Evolutionary conservation across 345 rosid genomes (phyloP), one percentile per base, ranked within the genome.

Genomic region (Populus tremula): DNA sequence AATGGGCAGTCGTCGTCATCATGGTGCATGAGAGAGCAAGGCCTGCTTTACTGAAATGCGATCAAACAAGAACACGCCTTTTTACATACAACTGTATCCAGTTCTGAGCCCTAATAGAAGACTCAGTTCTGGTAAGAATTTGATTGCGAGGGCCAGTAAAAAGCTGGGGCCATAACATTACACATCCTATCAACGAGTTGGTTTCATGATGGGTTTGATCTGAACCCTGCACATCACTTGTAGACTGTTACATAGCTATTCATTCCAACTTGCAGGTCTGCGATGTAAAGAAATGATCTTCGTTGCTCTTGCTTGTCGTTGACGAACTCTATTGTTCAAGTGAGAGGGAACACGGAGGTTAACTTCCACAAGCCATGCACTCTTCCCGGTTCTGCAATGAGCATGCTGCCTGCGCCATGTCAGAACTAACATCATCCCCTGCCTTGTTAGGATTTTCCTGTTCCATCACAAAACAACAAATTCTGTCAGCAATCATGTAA

Each of bases 341-440:
- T 39, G 59, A 6, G 61, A 8, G 43, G 43, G 31, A 14, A n/a
- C 68, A 47, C 16, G 27, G 64, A 76, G 1, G 27, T 83, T 74
- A 93, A 82, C 97, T 88, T 76, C 95, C 94, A 69, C 98, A 93
- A 69, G 97, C 85, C 85, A 91, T 72, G 90, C 98, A 94, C 14
- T 91, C 97, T 18, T 94, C 97, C 25, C 84, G 89, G 71, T 89
- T 93, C 61, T 88, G 82, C 53, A 93, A 79, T 49, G 98, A 94
- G 83, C 98, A 91, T 38, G 87, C 94, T 89, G 90, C 79, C 66
- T 88, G 89, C 21, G 94, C 91, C 86, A 89, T 84, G 2, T 68
- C 79, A 54, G 66, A 80, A 20, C 84, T 88, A 1, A 31, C 73
- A 59, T 23, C 78, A 47, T 12, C 11, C 11, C 47, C 69, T 36